Base-by-base conservation (phyloP, 1,284 basidiomycete genomes). In the Trichosporon faecale region DNA sequence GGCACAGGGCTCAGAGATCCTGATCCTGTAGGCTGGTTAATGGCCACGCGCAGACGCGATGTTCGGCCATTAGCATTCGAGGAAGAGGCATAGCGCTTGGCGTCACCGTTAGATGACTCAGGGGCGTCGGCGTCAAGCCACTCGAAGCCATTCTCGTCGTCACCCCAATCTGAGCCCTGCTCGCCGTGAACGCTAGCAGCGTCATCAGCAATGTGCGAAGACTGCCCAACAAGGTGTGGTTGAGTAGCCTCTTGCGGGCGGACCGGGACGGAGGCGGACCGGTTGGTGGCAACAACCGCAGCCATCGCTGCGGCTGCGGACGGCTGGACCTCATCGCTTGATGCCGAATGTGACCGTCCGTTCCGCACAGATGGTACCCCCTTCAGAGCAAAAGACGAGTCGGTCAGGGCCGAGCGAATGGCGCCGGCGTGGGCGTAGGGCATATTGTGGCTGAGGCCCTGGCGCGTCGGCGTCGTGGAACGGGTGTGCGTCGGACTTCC, bases 111-210 rank as follows among this genome's bases (percentile, higher is more conserved):
- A 16, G 64, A 57, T 14, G 76, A 77, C 67, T 74, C 75, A 1
- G 75, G 76, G 27, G 71, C 73, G 11, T 71, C 68, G 33, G 72
- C 76, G 70, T 83, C 81, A 27, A 82, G 64, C 81, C 81, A 83
- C 71, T 82, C 81, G 44, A 79, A 80, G 6, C 74, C 74, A 27
- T 72, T 74, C 67, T 83, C 80, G 68, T 82, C 81, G 12, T 83
- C 80, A 11, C 80, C 81, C 81, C 81, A 83, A 66, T 83, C 81
- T 18, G 74, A 75, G 4, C 81, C 81, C 70, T 81, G 80, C 68
- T 83, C 81, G 27, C 81, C 81, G 66, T 82, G 76, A 5, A 83
- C 68, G 64, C 76, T 78, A 23, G 75, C 77, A 68, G 70, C 73
- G 66, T 79, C 77, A 8, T 44, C 31, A 25, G 46, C 57, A 8